Evolutionary conservation across 2,329 filamentous ascomycete species (phyloP), one percentile per base, ranked within the genome.

Genomic region (Endothia cerciana): DNA sequence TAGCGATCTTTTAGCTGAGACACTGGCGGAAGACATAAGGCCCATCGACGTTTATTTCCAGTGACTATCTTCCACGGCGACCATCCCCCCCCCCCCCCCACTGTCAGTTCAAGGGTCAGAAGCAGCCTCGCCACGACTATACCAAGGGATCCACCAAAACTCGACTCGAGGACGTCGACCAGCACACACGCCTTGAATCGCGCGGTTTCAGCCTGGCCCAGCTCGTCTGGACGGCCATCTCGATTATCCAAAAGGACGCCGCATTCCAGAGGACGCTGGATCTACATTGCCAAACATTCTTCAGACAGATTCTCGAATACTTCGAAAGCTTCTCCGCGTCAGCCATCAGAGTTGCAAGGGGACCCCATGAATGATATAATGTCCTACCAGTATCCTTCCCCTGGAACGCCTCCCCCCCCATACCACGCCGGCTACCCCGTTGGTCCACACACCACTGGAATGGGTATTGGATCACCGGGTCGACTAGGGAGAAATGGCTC

Each of bases 371-470:
- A 76, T 73, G 75, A 77, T 68, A 77, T 77, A 71, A 84, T 84
- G 81, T 78, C 83, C 69, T 82, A 83, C 72, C 81, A 82, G 69
- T 85, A 84, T 72, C 78, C 81, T 57, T 72, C 76, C 47, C 66
- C 66, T 41, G 64, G 63, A 36, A 68, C 66, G 47, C 75, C 78
- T 69, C 77, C 78, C 66, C 76, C 80, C 69, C 76, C 76, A 62
- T 77, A 76, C 72, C 76, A 76, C 72, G 71, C 75, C 70, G 79
- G 80, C 65, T 77, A 77, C 68, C 68, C 71, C 53, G 68, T 76
- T 68, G 73, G 77, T 69, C 74, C 77, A 66, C 72, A 72, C 45
- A 71, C 72, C 45, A 71, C 74, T 64, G 73, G 69, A 67, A 75
- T 76, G 70, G 72, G 69, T 69, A 73, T 75, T 69, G 73, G 74